Evolutionary conservation across 495 filamentous ascomycete species (phyloP).

Genomic region (Penicillium subrubescens): DNA sequence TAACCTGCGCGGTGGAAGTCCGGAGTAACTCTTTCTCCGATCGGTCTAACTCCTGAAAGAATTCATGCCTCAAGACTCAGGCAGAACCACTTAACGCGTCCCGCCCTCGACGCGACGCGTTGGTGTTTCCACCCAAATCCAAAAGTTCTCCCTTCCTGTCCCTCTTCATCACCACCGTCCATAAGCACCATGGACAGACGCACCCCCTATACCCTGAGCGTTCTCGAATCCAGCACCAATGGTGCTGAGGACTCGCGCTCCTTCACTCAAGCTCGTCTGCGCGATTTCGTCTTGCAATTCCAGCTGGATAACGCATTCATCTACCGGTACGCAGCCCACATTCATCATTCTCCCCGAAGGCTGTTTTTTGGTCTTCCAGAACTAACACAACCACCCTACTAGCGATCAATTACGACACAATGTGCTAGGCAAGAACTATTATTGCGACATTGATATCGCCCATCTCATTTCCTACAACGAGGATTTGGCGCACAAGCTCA

Average conservation of each 20-base stretch:
- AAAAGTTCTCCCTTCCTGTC: slow-evolving; percentile 37
- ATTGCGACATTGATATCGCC: slow-evolving; percentile 94
- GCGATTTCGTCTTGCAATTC: slow-evolving; percentile 90
- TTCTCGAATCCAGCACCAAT: slow-evolving; percentile 69
- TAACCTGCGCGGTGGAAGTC: slow-evolving; percentile 11
- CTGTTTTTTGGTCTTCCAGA: background rate
- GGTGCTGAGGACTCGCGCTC: slow-evolving; percentile 61
- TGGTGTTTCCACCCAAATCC: slow-evolving; percentile 28
- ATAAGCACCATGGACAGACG: slow-evolving; percentile 75
- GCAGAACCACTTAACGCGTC: slow-evolving; percentile 52
- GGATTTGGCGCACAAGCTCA: slow-evolving; percentile 88
- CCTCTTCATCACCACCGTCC: slow-evolving; percentile 21
- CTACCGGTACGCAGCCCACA: slow-evolving; percentile 67
- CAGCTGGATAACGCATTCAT: slow-evolving; percentile 94
- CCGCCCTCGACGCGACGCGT: slow-evolving; percentile 34
- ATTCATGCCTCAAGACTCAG: background rate
- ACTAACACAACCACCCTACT: slow-evolving; percentile 19
- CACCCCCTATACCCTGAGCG: slow-evolving; percentile 79
- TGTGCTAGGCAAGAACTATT: slow-evolving; percentile 91
- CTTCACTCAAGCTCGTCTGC: slow-evolving; percentile 56
- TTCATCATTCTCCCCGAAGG: slow-evolving; percentile 8
- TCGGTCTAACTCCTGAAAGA: background rate
- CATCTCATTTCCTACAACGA: slow-evolving; percentile 97
- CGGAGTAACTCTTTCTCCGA: slow-evolving; percentile 14
- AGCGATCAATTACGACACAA: slow-evolving; percentile 97